These are phyloP conservation scores for Cystobasidium tubakii DNA, from an alignment of 768 basidiomycete genomes.

Conservation along the genomic window DNA sequence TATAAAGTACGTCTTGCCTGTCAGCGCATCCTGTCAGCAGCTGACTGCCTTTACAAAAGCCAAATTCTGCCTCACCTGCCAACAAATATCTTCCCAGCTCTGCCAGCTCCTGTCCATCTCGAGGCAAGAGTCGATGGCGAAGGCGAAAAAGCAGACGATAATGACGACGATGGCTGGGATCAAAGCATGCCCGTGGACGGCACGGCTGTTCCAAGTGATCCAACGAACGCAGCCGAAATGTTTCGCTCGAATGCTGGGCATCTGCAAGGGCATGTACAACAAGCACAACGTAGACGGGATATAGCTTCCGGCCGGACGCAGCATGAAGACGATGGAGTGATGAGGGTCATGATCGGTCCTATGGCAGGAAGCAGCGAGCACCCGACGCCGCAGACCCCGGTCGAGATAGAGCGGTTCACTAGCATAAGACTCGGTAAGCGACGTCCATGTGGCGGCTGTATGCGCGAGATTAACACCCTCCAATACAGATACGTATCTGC, in stretches of 20 bases:
- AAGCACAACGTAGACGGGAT: not conserved
- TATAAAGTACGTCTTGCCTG: not conserved
- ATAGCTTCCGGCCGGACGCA: not conserved
- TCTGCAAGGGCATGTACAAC: not conserved
- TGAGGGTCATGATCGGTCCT: conserved; percentile 10
- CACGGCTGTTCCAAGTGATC: not conserved
- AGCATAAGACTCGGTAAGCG: not conserved
- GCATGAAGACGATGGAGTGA: conserved; percentile 19
- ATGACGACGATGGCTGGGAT: not conserved
- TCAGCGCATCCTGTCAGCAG: no score
- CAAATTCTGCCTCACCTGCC: conserved; percentile 21
- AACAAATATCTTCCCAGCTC: conserved; percentile 6
- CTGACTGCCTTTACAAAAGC: not conserved
- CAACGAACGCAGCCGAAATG: not conserved
- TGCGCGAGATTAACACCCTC: not conserved
- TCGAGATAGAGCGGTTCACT: not conserved
- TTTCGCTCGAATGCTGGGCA: conserved; percentile 10
- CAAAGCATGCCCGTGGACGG: not conserved
- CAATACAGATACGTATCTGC: conserved; percentile 62
- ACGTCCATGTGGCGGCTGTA: not conserved
- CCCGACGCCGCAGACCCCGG: conserved; percentile 1
- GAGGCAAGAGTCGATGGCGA: not conserved
- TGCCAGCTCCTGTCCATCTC: not conserved
- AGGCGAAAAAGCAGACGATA: not conserved
- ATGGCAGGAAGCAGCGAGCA: not conserved